Percentiles rank a stretch among this genome's conserved stretches.
phyloP scores from a whole-genome alignment of 2,329 filamentous ascomycete species.

The Diaporthe destruens region DNA sequence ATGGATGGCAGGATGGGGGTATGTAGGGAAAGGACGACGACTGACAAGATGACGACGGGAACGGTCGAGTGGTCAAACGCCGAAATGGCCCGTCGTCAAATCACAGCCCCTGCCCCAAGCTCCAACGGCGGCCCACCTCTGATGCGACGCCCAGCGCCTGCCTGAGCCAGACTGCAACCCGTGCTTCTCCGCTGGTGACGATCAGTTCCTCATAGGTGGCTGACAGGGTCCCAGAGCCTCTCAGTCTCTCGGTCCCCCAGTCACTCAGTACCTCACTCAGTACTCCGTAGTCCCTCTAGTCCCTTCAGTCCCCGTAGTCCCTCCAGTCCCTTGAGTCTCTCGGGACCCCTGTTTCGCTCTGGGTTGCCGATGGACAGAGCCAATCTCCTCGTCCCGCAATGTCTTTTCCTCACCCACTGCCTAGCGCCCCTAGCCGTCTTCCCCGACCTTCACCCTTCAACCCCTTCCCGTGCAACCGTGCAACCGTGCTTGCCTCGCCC shows the following conservation, averaged over 20 bases:
- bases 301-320: too few relatives aligned
- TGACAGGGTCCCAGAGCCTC: constrained; percentile 12
- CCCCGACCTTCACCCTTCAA: constrained; percentile 28
- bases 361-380: constrained; percentile 28
- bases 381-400: constrained; percentile 39
- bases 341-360: constrained; percentile 25
- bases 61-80: constrained; percentile 10
- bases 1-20: background rate
- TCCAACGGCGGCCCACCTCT: constrained; percentile 24
- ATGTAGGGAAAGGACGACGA: constrained; percentile 8
- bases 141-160: constrained; percentile 16
- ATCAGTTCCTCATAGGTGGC: constrained; percentile 3
- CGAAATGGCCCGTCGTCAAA: constrained; percentile 22
- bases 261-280: too few relatives aligned
- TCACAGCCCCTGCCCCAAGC: constrained; percentile 26
- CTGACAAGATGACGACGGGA: constrained; percentile 9
- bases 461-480: constrained; percentile 26
- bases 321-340: background rate
- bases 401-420: constrained; percentile 27
- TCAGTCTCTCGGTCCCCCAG: background rate
- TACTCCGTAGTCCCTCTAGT: too few relatives aligned
- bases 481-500: background rate
- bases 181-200: constrained; percentile 30
- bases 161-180: constrained; percentile 21
- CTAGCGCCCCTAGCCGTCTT: constrained; percentile 32